These are phyloP conservation scores for Colletotrichum trifolii DNA, from an alignment of 2,329 filamentous ascomycete species.

Conservation along the genomic window DNA sequence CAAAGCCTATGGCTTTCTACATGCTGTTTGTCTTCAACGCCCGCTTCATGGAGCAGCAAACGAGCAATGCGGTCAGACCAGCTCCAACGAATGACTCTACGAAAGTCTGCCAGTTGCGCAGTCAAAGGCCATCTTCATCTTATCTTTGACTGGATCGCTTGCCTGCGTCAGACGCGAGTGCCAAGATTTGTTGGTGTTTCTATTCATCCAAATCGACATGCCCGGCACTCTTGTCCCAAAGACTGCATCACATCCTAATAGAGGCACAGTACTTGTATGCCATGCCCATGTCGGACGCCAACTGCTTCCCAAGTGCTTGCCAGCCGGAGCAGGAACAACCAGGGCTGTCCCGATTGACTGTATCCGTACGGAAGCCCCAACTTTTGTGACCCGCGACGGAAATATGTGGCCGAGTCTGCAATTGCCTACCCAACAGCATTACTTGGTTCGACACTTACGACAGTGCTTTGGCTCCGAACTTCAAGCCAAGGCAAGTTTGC, in stretches of 20 bases:
- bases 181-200: constrained; percentile 54
- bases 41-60: constrained; percentile 62
- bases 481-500: too few species aligned
- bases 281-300: too few species aligned
- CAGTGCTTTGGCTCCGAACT: too few species aligned
- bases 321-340: too few species aligned
- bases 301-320: too few species aligned
- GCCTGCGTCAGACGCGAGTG: constrained; percentile 47
- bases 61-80: constrained; percentile 61
- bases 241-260: constrained; percentile 58
- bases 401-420: too few species aligned
- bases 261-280: too few species aligned
- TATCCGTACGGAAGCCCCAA: too few species aligned
- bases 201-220: constrained; percentile 61
- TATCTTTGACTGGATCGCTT: constrained; percentile 37
- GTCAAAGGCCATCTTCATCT: constrained; percentile 57
- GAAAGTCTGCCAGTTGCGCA: constrained; percentile 62
- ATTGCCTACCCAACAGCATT: too few species aligned
- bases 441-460: too few species aligned
- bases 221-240: constrained; percentile 67
- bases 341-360: too few species aligned
- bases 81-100: constrained; percentile 59
- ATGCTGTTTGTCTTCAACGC: constrained; percentile 50
- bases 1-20: constrained; percentile 28
- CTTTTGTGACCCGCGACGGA: too few species aligned